These are phyloP conservation scores for Gomphus bonarii DNA, from an alignment of 1,284 basidiomycete genomes.

Conservation along the genomic window DNA sequence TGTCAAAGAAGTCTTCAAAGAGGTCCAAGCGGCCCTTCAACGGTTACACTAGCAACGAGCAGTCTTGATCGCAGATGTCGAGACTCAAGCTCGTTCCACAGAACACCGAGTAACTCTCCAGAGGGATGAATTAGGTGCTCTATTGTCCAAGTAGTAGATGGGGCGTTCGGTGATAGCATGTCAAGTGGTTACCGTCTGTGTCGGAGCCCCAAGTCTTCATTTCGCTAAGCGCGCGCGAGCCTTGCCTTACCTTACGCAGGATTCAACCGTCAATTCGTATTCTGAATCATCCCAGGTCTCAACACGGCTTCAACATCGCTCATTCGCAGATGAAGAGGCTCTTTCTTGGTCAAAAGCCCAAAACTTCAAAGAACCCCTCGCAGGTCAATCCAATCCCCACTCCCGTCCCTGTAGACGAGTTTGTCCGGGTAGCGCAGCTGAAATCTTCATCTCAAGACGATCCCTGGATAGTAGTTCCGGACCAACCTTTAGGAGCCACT, in stretches of 20 bases:
- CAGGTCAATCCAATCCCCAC: constrained; percentile 8
- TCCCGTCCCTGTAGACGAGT: constrained; percentile 7
- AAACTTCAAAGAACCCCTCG: constrained; percentile 1
- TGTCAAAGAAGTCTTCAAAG: no score
- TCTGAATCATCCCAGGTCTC: not conserved
- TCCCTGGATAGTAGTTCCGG: not conserved
- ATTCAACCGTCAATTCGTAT: not conserved
- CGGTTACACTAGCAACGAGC: no score
- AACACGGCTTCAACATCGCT: not conserved
- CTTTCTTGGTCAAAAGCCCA: constrained; percentile 5
- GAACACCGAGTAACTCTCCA: no score
- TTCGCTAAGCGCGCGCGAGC: not conserved
- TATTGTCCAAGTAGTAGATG: no score
- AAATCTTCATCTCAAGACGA: constrained; percentile 1
- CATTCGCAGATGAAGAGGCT: constrained; percentile 6
- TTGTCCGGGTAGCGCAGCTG: not conserved
- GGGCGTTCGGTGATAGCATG: no score
- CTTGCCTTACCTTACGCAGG: not conserved
- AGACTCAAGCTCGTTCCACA: no score
- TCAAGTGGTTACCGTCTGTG: not conserved
- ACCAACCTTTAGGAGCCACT: not conserved
- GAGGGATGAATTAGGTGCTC: no score
- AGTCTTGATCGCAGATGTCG: no score
- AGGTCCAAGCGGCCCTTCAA: no score
- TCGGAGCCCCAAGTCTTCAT: not conserved